Percentiles rank a stretch among this genome's conserved stretches.
phyloP scores from a whole-genome alignment of 805 yeast species.

The Danielozyma ontarioensis region DNA sequence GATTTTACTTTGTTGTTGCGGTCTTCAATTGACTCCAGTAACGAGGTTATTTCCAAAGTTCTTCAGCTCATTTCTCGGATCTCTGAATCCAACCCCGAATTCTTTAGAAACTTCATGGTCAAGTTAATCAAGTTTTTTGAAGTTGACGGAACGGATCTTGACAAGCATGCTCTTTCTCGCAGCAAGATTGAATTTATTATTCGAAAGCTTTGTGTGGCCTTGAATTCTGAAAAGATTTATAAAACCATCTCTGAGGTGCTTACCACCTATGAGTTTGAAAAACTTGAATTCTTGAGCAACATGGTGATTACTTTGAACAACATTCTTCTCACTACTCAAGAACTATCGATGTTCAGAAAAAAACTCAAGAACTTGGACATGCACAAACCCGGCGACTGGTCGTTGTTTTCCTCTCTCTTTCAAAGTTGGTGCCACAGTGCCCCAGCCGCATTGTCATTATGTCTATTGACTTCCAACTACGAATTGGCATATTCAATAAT shows the following conservation, averaged over 20 bases:
- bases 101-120: conserved; percentile 69
- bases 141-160: conserved; percentile 40
- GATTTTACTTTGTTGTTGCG: conserved; percentile 74
- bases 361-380: conserved; percentile 54
- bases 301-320: conserved; percentile 86
- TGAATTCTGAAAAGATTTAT: conserved; percentile 80
- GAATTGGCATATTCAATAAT: conserved; percentile 82
- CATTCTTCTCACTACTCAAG: conserved; percentile 81
- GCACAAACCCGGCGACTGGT: conserved; percentile 52
- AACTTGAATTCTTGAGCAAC: conserved; percentile 66
- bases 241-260: conserved; percentile 74
- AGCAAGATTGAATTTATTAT: conserved; percentile 64
- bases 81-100: conserved; percentile 68
- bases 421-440: conserved; percentile 91
- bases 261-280: conserved; percentile 44
- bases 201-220: conserved; percentile 73
- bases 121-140: conserved; percentile 67
- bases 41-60: conserved; percentile 71
- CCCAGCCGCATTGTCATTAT: conserved; percentile 79
- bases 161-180: conserved; percentile 52
- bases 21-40: conserved; percentile 65
- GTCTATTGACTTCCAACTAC: conserved; percentile 82
- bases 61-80: conserved; percentile 69
- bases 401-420: conserved; percentile 70
- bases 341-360: conserved; percentile 63